Evolutionary conservation across 495 filamentous ascomycete genomes (phyloP).

Genomic region (Daldinia concentrica): DNA sequence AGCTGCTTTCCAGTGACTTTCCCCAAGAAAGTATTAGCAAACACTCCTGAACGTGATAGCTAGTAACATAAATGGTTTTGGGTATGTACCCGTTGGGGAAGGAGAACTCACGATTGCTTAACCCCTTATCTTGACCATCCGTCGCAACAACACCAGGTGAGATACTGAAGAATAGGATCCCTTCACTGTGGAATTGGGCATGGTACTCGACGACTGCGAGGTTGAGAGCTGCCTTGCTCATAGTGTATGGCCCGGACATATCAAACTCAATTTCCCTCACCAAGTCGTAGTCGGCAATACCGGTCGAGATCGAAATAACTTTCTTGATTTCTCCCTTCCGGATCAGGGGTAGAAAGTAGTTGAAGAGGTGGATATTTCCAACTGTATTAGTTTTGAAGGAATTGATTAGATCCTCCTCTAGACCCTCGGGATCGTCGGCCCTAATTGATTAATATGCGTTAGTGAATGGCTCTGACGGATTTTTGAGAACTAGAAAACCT

Average conservation of each 20-base stretch:
- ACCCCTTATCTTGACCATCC: conserved; percentile 19
- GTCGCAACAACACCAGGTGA: conserved; percentile 60
- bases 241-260: conserved; percentile 42
- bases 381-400: conserved; percentile 56
- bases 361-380: conserved; percentile 61
- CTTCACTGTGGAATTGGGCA: conserved; percentile 58
- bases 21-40: not conserved
- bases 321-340: conserved; percentile 62
- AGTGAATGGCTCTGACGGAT: not conserved
- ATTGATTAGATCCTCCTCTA: conserved; percentile 44
- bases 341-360: conserved; percentile 64
- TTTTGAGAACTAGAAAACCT: not conserved
- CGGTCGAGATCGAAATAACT: conserved; percentile 62
- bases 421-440: conserved; percentile 36
- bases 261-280: conserved; percentile 41
- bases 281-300: conserved; percentile 53
- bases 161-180: conserved; percentile 60
- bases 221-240: conserved; percentile 57
- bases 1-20: conserved; percentile 54
- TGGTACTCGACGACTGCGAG: conserved; percentile 56
- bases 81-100: not conserved
- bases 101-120: conserved; percentile 20
- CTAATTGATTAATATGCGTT: conserved; percentile 30
- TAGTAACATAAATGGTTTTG: no score
- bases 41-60: no score